Conservation (phyloP, 1,284 basidiomycete genomes). For the Pterulicium gracile region DNA sequence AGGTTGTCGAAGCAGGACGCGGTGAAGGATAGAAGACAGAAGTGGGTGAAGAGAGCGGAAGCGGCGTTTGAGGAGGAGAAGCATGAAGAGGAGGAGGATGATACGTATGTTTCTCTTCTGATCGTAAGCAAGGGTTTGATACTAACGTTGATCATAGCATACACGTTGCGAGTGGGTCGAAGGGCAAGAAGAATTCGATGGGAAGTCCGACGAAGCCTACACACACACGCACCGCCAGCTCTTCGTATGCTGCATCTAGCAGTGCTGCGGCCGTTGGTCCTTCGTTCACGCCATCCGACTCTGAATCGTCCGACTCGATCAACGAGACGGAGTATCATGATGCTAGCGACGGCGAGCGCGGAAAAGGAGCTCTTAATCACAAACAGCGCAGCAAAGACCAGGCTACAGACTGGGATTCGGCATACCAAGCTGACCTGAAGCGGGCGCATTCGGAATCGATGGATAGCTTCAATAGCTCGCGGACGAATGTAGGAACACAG, state of each 20-base stretch:
- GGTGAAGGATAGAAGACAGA: conserved; percentile 22
- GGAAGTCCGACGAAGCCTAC: no score
- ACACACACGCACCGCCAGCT: no score
- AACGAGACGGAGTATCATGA: no score
- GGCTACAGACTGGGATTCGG: no score
- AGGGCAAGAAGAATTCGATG: no score
- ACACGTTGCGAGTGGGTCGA: background rate
- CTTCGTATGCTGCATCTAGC: background rate
- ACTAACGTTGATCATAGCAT: background rate
- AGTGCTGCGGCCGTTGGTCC: background rate
- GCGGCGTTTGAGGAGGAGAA: conserved; percentile 12
- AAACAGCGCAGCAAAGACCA: no score
- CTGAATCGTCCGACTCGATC: no score
- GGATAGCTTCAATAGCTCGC: background rate
- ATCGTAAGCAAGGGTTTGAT: background rate
- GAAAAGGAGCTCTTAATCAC: no score
- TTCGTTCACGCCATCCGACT: background rate
- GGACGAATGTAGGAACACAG: conserved; percentile 1
- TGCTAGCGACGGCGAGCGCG: no score
- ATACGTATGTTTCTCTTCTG: background rate
- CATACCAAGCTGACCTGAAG: background rate
- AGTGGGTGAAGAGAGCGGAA: conserved; percentile 13
- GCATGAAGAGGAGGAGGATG: conserved; percentile 8
- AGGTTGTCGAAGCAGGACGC: conserved; percentile 17
- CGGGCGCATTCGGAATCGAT: background rate